phyloP scores from a whole-genome alignment of 805 yeast species.

The Yamadazyma nakazawae region DNA sequence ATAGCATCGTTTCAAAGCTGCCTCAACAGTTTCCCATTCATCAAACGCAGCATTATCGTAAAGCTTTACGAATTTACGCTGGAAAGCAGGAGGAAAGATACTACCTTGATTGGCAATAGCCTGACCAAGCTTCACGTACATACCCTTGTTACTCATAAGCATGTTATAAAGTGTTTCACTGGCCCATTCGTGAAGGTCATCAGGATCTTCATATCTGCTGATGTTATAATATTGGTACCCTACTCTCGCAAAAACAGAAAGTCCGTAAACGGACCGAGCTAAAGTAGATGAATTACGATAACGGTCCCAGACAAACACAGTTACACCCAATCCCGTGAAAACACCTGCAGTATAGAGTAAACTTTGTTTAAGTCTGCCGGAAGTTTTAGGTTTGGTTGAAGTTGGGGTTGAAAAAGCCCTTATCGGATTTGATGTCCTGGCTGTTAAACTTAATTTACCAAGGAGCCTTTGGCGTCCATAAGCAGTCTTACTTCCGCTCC shows the following conservation, averaged over 20 bases:
- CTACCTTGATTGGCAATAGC: conserved; percentile 73
- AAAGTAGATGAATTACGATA: conserved; percentile 43
- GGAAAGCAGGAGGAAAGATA: conserved; percentile 63
- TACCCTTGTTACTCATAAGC: conserved; percentile 35
- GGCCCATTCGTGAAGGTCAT: conserved; percentile 55
- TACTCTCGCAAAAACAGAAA: conserved; percentile 44
- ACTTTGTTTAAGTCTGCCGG: background rate
- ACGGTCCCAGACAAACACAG: conserved; percentile 9
- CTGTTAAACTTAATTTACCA: background rate
- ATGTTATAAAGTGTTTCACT: conserved; percentile 39
- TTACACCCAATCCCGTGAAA: background rate
- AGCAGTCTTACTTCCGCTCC: no score
- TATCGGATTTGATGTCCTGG: background rate
- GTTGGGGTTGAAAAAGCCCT: background rate
- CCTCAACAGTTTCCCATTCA: conserved; percentile 45
- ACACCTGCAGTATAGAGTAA: background rate
- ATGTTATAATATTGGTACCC: conserved; percentile 57
- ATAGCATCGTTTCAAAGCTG: conserved; percentile 23
- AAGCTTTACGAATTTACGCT: conserved; percentile 50
- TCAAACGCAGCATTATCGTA: conserved; percentile 71
- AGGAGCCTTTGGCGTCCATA: background rate
- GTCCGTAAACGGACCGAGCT: conserved; percentile 50
- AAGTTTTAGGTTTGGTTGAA: background rate
- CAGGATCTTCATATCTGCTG: conserved; percentile 36
- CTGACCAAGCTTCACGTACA: conserved; percentile 77